Evolutionary conservation across 1,139 yeast species (phyloP).

Genomic region (Diutina scorzettiae): DNA sequence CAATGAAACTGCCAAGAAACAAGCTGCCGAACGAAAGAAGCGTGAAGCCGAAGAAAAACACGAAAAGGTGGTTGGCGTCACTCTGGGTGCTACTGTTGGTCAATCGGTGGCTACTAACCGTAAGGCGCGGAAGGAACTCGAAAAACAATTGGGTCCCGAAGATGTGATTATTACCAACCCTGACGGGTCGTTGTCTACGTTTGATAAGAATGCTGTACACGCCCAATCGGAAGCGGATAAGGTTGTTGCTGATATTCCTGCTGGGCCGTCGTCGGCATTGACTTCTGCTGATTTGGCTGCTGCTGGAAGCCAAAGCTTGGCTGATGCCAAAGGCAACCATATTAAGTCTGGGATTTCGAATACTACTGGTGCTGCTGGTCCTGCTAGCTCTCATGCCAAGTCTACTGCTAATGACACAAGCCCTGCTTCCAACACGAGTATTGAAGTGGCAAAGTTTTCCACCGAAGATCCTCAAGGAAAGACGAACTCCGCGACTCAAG

Average conservation of each 20-base stretch:
- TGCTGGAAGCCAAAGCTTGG: background rate
- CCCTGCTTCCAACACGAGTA: background rate
- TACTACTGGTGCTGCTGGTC: background rate
- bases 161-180: background rate
- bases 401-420: background rate
- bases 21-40: background rate
- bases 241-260: background rate
- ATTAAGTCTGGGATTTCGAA: no score
- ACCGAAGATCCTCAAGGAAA: slow-evolving; percentile 2
- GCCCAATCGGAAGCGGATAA: background rate
- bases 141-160: background rate
- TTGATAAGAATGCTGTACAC: background rate
- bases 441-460: background rate
- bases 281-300: background rate
- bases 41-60: background rate
- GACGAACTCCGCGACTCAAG: background rate
- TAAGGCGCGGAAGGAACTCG: background rate
- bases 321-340: background rate
- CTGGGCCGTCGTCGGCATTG: background rate
- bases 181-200: background rate
- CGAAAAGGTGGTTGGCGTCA: background rate
- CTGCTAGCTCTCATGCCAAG: background rate
- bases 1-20: background rate
- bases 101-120: background rate
- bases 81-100: background rate